Conservation (phyloP, 306 rosid genomes). For the Cucurbita argyrosperma region DNA sequence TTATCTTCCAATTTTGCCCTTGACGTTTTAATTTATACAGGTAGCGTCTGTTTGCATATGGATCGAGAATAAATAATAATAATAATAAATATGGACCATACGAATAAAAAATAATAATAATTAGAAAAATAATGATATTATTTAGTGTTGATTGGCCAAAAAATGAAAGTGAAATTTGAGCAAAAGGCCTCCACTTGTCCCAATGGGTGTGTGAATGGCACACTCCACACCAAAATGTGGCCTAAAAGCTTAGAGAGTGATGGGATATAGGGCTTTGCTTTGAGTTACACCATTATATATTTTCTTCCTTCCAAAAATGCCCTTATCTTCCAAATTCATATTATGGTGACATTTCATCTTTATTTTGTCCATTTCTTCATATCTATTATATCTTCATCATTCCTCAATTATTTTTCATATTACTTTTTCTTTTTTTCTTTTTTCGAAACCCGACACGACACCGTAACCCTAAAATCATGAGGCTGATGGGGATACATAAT, state of each 20-base stretch:
- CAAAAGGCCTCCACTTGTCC: background rate
- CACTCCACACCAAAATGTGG: conserved; percentile 5
- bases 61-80: too few relatives aligned
- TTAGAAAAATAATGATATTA: background rate
- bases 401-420: background rate
- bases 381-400: background rate
- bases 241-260: background rate
- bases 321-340: background rate
- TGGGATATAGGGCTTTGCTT: background rate
- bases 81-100: background rate
- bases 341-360: background rate
- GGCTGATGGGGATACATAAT: rapidly evolving
- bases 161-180: background rate
- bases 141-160: background rate
- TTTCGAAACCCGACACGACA: too few relatives aligned
- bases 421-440: too few relatives aligned
- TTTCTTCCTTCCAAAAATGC: background rate
- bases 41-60: too few relatives aligned
- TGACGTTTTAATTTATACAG: too few relatives aligned
- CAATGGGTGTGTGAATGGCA: conserved; percentile 4
- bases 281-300: background rate
- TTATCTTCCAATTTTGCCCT: too few relatives aligned
- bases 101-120: background rate
- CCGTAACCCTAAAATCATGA: too few relatives aligned
- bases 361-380: background rate